A percentile compares a stretch with the other conserved stretches of the same genome.
Evolutionary conservation across 1,139 yeast genomes (phyloP).

Genomic region (Eremothecium sinecaudum): DNA sequence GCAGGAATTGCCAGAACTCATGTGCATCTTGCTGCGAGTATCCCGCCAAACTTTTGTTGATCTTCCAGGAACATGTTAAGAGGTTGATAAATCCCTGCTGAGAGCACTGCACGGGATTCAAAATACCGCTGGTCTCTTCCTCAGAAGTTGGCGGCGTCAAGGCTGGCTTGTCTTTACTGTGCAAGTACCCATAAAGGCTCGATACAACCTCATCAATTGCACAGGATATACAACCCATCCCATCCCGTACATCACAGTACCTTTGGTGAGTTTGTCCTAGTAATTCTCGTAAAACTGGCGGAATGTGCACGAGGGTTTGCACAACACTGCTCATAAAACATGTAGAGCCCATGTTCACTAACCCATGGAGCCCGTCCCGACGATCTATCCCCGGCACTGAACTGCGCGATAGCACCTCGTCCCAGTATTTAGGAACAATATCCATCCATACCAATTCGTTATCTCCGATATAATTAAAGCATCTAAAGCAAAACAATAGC

Average conservation of each 20-base stretch:
- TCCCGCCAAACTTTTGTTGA: constrained; percentile 78
- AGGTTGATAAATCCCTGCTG: constrained; percentile 32
- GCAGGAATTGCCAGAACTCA: constrained; percentile 86
- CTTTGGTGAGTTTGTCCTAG: constrained; percentile 34
- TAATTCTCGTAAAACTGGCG: constrained; percentile 67
- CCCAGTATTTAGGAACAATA: constrained; percentile 22
- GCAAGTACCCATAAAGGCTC: constrained; percentile 32
- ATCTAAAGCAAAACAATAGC: constrained; percentile 63
- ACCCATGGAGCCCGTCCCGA: constrained; percentile 70
- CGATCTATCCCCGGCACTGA: constrained; percentile 51
- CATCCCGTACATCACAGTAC: constrained; percentile 21
- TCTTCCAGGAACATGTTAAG: constrained; percentile 74
- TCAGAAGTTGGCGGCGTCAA: constrained; percentile 5
- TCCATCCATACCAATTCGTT: constrained; percentile 19
- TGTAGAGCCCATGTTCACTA: constrained; percentile 90
- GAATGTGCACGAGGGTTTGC: constrained; percentile 83
- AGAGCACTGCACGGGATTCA: constrained; percentile 31
- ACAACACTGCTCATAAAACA: constrained; percentile 89
- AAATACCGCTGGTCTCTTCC: constrained; percentile 47
- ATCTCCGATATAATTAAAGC: constrained; percentile 64
- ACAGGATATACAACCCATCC: constrained; percentile 59
- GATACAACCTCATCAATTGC: constrained; percentile 70
- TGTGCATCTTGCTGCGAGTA: constrained; percentile 97
- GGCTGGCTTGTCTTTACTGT: constrained; percentile 5
- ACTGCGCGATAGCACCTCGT: constrained; percentile 30